phyloP scores from a whole-genome alignment of 768 basidiomycete genomes.

The Serendipita indica region DNA sequence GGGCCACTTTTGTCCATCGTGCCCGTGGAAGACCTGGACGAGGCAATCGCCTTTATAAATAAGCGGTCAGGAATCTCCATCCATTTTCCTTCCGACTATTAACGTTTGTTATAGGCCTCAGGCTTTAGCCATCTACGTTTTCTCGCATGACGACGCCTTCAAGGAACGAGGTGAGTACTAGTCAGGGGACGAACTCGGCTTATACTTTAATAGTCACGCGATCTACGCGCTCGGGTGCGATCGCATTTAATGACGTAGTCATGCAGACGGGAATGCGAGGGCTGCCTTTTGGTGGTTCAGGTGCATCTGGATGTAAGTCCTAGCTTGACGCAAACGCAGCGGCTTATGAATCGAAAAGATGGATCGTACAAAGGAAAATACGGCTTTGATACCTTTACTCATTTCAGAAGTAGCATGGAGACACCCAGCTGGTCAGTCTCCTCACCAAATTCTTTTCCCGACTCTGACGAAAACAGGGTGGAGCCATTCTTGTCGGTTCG shows the following conservation, averaged over 20 bases:
- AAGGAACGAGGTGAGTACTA: constrained; percentile 17
- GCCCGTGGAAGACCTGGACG: constrained; percentile 17
- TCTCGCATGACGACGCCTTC: constrained; percentile 33
- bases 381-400: constrained; percentile 42
- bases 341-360: constrained; percentile 25
- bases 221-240: constrained; percentile 21
- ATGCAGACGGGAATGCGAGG: constrained; percentile 18
- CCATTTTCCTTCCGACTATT: not conserved
- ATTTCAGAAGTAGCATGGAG: constrained; percentile 35
- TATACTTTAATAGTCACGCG: constrained; percentile 33
- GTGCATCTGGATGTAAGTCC: constrained; percentile 48
- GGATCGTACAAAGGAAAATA: constrained; percentile 39
- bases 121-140: constrained; percentile 50
- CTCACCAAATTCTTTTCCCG: not conserved
- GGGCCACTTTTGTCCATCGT: constrained; percentile 26
- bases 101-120: constrained; percentile 28
- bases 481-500: constrained; percentile 37
- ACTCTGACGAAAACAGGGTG: constrained; percentile 25
- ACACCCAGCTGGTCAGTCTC: constrained; percentile 42
- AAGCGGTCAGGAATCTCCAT: not conserved
- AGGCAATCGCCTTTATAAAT: constrained; percentile 19
- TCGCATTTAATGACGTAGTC: constrained; percentile 23
- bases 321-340: not conserved
- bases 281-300: constrained; percentile 40
- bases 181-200: not conserved